Conservation (phyloP, 305 asterid genomes). For the Fraxinus dipetala region DNA sequence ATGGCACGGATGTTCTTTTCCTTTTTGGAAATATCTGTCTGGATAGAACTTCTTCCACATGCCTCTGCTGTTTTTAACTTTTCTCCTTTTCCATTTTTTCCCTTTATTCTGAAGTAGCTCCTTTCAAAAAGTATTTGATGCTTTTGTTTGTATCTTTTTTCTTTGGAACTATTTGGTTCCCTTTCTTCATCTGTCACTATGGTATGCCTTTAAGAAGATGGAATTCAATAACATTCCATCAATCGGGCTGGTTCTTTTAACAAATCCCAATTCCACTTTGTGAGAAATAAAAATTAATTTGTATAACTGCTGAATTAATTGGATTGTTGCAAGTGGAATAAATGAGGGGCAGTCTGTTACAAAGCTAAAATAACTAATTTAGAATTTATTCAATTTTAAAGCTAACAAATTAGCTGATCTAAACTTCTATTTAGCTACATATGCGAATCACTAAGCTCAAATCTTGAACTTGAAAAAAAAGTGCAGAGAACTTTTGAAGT, state of each 20-base stretch:
- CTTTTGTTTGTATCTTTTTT: not conserved
- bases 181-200: not conserved
- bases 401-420: not conserved
- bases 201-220: not conserved
- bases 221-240: not conserved
- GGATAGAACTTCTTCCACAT: not conserved
- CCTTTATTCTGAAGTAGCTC: not conserved
- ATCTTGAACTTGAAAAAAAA: not conserved
- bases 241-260: not conserved
- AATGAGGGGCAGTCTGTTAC: not conserved
- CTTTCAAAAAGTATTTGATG: not conserved
- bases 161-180: not conserved
- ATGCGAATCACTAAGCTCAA: not conserved
- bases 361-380: not conserved
- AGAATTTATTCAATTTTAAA: not conserved
- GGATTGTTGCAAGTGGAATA: not conserved
- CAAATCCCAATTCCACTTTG: not conserved
- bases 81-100: not conserved
- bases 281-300: not conserved
- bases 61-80: not conserved
- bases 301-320: not conserved
- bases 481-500: not conserved
- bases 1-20: not conserved
- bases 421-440: not conserved
- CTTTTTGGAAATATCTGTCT: not conserved